Evolutionary conservation across 2,329 filamentous ascomycete genomes (phyloP), one percentile per base, ranked within the genome.

Genomic region (Mariannaea sp.): DNA sequence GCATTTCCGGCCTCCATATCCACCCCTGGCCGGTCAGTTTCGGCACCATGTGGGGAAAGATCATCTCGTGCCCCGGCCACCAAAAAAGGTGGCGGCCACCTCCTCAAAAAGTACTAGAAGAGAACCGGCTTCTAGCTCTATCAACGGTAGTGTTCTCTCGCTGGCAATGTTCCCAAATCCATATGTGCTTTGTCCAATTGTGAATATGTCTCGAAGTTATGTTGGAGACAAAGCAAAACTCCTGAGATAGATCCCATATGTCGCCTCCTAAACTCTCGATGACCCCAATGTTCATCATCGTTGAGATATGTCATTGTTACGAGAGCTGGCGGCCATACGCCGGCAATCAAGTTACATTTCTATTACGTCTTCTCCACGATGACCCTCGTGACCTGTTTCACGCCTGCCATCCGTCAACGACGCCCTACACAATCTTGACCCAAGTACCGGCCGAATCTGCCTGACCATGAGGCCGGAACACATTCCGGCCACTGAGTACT

Each of bases 401-500:
- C 29, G 13, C 13, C 29, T n/a, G 29, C 55, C 17, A 41, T 14
- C 33, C 46, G 46, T 45, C 33, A 27, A 27, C 12, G 13, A 41
- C 39, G 39, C 39, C 45, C 43, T 33, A 42, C 49, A 44, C 54
- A 49, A 49, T 52, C 36, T 50, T 27, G 30, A 52, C 47, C 51
- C 4, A 48, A 53, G 27, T 59, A 56, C 56, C 56, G 49, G 29
- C 61, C 56, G 57, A 50, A 30, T 29, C 46, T 55, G 55, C 68
- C 68, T 65, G 65, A 66, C 58, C 56, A 49, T 56, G 67, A 70
- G 75, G 75, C 75, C 75, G 76, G 75, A 77, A 77, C 67, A 7
- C 16, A 71, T 78, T 77, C 76, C 76, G 76, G 77, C 76, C 77
- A 74, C 71, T 44, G 68, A 67, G 66, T 77, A 78, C 76, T 77